phyloP scores from a whole-genome alignment of 208 protist genomes.

The Leishmania amazonensis region DNA sequence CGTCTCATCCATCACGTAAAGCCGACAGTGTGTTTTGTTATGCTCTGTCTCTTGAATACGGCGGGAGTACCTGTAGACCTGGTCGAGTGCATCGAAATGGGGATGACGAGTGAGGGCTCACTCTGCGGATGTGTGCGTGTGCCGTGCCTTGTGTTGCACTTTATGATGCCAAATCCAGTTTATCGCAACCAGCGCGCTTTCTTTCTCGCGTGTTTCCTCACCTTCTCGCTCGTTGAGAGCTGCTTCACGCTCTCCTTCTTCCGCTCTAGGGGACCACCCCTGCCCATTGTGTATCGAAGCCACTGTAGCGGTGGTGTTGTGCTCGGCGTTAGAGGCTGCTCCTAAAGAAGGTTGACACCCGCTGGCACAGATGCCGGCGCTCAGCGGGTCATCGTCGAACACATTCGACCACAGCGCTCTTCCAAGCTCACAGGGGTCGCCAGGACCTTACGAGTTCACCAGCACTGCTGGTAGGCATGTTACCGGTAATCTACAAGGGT shows the following conservation, averaged over 20 bases:
- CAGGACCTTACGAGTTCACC: conserved; percentile 17
- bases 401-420: conserved; percentile 30
- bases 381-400: background rate
- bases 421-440: conserved; percentile 16
- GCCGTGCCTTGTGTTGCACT: background rate
- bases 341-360: too few species aligned
- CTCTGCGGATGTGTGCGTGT: background rate
- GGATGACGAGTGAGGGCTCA: background rate
- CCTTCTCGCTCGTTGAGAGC: background rate
- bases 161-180: too few species aligned
- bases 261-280: background rate
- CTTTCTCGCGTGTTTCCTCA: background rate
- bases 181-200: background rate
- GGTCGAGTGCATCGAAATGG: background rate
- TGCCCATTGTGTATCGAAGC: background rate
- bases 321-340: background rate
- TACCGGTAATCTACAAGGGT: conserved; percentile 71
- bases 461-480: conserved; percentile 68
- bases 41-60: background rate
- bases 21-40: background rate
- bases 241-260: too few species aligned
- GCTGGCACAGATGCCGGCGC: background rate
- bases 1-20: background rate
- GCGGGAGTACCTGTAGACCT: too few species aligned
- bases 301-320: background rate